phyloP scores from a whole-genome alignment of 2,329 filamentous ascomycete species.

The Rutstroemia sp. region DNA sequence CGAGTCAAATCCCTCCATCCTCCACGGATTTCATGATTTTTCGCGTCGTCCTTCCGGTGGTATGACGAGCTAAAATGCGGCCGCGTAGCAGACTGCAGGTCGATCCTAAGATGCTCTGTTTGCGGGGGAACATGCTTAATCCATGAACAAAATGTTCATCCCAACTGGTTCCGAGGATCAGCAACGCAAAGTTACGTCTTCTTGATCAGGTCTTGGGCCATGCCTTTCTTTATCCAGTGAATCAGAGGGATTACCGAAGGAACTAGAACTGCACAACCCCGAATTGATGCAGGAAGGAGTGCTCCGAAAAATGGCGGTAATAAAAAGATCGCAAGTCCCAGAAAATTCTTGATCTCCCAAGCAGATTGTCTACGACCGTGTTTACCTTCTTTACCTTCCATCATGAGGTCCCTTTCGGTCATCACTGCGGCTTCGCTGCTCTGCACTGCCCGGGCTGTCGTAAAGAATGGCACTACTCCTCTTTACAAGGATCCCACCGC shows the following conservation, averaged over 20 bases:
- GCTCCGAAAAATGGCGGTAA: slow-evolving; percentile 3
- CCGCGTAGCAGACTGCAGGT: not conserved
- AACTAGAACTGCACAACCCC: not conserved
- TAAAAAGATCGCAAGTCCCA: slow-evolving; percentile 1
- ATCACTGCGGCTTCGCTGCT: slow-evolving; percentile 1
- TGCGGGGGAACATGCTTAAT: slow-evolving; percentile 2
- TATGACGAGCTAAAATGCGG: not conserved
- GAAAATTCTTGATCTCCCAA: not conserved
- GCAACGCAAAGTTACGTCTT: not conserved
- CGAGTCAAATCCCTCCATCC: not conserved
- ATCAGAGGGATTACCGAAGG: not conserved
- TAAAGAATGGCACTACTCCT: slow-evolving; percentile 23
- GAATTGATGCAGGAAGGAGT: slow-evolving; percentile 1
- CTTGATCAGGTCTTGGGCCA: not conserved
- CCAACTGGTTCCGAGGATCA: not conserved
- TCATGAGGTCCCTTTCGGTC: slow-evolving; percentile 1
- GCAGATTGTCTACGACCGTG: not conserved
- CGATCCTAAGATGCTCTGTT: not conserved
- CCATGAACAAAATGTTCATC: not conserved
- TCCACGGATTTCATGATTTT: not conserved
- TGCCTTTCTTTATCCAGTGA: not conserved
- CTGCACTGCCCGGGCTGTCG: not conserved
- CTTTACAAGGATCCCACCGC: slow-evolving; percentile 58
- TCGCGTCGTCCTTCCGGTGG: not conserved
- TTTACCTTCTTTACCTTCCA: not conserved